Evolutionary conservation across 768 basidiomycete genomes (phyloP).

Genomic region (Botryobasidium botryosum): DNA sequence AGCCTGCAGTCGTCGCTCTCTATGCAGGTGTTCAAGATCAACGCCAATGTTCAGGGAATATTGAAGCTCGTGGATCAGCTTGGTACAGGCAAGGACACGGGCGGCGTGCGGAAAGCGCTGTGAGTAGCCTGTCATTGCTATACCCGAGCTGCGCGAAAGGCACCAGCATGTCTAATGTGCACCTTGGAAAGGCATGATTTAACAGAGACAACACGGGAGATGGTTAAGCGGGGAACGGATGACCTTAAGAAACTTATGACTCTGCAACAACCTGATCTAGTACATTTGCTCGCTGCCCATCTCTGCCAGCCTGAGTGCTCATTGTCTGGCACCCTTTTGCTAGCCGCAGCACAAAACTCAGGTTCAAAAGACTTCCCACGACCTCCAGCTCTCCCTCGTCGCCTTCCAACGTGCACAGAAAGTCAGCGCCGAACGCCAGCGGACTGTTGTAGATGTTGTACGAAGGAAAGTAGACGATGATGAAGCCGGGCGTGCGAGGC

Average conservation of each 20-base stretch:
- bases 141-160: too few relatives aligned
- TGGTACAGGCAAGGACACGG: constrained; percentile 68
- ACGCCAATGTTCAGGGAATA: constrained; percentile 91
- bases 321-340: not conserved
- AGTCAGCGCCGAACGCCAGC: constrained; percentile 74
- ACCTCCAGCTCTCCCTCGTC: constrained; percentile 75
- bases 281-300: not conserved
- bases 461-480: constrained; percentile 74
- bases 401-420: constrained; percentile 88
- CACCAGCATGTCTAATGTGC: not conserved
- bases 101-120: constrained; percentile 67
- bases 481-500: constrained; percentile 16
- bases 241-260: constrained; percentile 79
- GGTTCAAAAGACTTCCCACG: constrained; percentile 83
- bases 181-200: constrained; percentile 56
- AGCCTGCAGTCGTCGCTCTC: constrained; percentile 64
- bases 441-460: constrained; percentile 75
- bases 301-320: not conserved
- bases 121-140: too few relatives aligned
- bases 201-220: constrained; percentile 82
- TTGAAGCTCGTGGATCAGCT: constrained; percentile 93
- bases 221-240: constrained; percentile 87
- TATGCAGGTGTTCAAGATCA: constrained; percentile 97
- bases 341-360: constrained; percentile 70
- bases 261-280: constrained; percentile 42